Conservation (phyloP, 106 monocot genomes). For the Xerophyta viscosa region DNA sequence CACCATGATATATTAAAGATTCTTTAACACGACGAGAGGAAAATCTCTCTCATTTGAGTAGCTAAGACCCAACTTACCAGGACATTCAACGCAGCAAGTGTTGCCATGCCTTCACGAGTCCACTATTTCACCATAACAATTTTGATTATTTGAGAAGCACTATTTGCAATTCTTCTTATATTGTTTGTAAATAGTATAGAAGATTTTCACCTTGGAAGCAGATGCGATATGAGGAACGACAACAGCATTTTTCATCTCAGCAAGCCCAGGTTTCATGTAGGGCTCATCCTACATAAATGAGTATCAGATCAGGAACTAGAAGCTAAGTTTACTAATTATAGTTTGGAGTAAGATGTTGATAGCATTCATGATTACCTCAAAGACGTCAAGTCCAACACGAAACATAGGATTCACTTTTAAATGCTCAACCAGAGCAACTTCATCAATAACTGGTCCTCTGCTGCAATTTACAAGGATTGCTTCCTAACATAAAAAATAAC, state of each 20-base stretch:
- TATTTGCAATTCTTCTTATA: too few relatives aligned
- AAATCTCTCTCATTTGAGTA: neutral
- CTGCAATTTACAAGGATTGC: slow-evolving; percentile 97
- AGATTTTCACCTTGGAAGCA: slow-evolving; percentile 73
- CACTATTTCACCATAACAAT: slow-evolving; percentile 44
- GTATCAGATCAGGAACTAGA: neutral
- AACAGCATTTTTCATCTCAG: slow-evolving; percentile 86
- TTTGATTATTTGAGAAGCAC: too few relatives aligned
- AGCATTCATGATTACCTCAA: slow-evolving; percentile 51
- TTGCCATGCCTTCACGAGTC: slow-evolving; percentile 99
- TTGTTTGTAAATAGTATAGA: neutral
- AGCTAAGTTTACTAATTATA: neutral
- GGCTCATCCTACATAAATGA: slow-evolving; percentile 68
- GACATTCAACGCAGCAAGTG: slow-evolving; percentile 96
- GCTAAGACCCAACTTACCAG: slow-evolving; percentile 32
- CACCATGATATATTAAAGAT: neutral
- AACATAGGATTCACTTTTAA: slow-evolving; percentile 90
- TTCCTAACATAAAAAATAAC: slow-evolving; percentile 35
- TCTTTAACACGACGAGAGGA: neutral
- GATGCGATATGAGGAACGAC: slow-evolving; percentile 98
- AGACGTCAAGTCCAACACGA: slow-evolving; percentile 96
- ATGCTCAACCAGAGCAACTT: slow-evolving; percentile 93
- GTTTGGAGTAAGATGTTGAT: neutral
- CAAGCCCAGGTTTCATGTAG: slow-evolving; percentile 97
- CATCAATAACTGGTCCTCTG: slow-evolving; percentile 94